These are phyloP conservation scores for Glarea lozoyensis DNA, from an alignment of 495 filamentous ascomycete species.

Conservation along the genomic window DNA sequence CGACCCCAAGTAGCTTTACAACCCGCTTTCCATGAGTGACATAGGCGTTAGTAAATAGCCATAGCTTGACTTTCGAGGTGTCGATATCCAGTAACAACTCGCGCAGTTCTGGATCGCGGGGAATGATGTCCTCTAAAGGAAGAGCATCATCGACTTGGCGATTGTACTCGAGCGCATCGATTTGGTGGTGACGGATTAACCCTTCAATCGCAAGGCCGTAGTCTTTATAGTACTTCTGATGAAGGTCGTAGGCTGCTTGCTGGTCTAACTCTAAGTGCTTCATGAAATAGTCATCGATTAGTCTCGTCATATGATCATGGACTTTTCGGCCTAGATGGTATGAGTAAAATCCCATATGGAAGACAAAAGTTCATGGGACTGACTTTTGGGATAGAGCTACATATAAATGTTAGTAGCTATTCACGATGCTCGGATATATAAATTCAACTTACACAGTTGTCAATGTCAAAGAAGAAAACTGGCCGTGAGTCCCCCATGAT, in stretches of 20 bases:
- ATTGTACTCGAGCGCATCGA: constrained; percentile 94
- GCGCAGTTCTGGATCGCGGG: constrained; percentile 63
- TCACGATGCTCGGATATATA: neutral
- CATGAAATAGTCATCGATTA: constrained; percentile 77
- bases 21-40: constrained; percentile 80
- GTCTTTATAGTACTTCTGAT: constrained; percentile 84
- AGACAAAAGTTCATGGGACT: constrained; percentile 18
- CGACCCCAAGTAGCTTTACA: constrained; percentile 67
- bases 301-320: constrained; percentile 61
- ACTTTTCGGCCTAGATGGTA: constrained; percentile 48
- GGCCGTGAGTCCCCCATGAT: constrained; percentile 30
- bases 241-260: constrained; percentile 71
- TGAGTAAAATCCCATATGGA: constrained; percentile 14
- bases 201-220: constrained; percentile 98
- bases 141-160: constrained; percentile 88
- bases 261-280: constrained; percentile 63
- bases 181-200: constrained; percentile 85
- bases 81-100: constrained; percentile 73
- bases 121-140: constrained; percentile 76
- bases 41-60: constrained; percentile 97
- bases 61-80: constrained; percentile 67
- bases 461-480: constrained; percentile 88
- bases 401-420: neutral
- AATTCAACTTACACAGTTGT: constrained; percentile 71
- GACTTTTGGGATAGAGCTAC: constrained; percentile 56